These are phyloP conservation scores for Pseudovirgaria hyperparasitica DNA, from an alignment of 2,329 filamentous ascomycete genomes.

Conservation along the genomic window DNA sequence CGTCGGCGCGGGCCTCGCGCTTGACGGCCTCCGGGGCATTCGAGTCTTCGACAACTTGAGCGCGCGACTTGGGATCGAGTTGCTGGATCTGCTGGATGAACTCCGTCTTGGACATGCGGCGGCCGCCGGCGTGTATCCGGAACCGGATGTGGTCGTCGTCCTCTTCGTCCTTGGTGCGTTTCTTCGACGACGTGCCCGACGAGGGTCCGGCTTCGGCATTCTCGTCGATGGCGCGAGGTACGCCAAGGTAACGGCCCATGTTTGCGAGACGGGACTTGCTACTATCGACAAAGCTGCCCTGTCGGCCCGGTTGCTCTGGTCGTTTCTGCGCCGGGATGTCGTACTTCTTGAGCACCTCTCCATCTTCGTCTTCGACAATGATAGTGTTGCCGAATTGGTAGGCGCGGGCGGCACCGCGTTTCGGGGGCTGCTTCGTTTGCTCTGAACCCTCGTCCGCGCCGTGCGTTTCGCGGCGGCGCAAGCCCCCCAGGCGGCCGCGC, in stretches of 20 bases:
- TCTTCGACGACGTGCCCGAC: constrained; percentile 13
- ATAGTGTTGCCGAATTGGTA: constrained; percentile 85
- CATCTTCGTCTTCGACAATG: constrained; percentile 77
- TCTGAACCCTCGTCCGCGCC: too few relatives aligned
- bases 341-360: constrained; percentile 77
- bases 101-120: constrained; percentile 67
- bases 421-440: constrained; percentile 17
- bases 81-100: constrained; percentile 64
- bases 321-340: constrained; percentile 49
- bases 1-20: constrained; percentile 31
- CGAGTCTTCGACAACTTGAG: constrained; percentile 34
- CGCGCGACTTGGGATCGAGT: constrained; percentile 53
- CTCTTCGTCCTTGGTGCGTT: constrained; percentile 34
- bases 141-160: constrained; percentile 65
- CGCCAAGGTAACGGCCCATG: constrained; percentile 43
- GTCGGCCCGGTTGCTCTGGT: constrained; percentile 17
- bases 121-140: constrained; percentile 59
- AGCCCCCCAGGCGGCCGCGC: constrained; percentile 27
- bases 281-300: constrained; percentile 20
- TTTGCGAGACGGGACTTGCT: constrained; percentile 32
- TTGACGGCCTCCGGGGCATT: constrained; percentile 36
- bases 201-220: constrained; percentile 7
- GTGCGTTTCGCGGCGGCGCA: constrained; percentile 27
- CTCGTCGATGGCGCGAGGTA: constrained; percentile 13
- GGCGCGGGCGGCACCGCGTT: constrained; percentile 60